phyloP scores from a whole-genome alignment of 768 basidiomycete species.

The Suillus plorans region DNA sequence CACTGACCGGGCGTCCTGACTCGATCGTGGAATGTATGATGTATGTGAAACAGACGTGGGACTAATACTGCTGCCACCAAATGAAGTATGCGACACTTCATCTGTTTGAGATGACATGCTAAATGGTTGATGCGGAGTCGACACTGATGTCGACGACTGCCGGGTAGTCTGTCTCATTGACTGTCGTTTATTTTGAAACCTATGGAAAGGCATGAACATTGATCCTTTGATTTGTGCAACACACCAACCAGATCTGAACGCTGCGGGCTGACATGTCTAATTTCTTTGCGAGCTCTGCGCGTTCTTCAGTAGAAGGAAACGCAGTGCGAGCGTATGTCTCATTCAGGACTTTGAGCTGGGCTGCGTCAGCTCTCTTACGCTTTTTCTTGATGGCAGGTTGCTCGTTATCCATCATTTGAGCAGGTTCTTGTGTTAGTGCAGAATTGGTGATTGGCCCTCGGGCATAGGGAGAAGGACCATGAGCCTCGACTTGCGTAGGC shows the following conservation, averaged over 20 bases:
- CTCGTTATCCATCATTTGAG: constrained; percentile 41
- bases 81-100: constrained; percentile 35
- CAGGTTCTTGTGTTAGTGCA: constrained; percentile 33
- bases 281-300: constrained; percentile 70
- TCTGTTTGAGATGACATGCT: constrained; percentile 36
- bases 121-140: constrained; percentile 51
- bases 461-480: constrained; percentile 51
- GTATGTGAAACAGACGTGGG: constrained; percentile 29
- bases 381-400: constrained; percentile 85
- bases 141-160: constrained; percentile 50
- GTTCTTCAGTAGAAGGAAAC: constrained; percentile 86
- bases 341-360: constrained; percentile 78
- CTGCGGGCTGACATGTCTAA: constrained; percentile 83
- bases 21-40: constrained; percentile 40
- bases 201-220: constrained; percentile 33
- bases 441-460: constrained; percentile 36
- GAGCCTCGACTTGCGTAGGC: constrained; percentile 39
- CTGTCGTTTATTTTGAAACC: constrained; percentile 89
- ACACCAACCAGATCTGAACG: constrained; percentile 79
- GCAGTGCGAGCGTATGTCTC: constrained; percentile 79
- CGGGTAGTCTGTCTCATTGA: constrained; percentile 78
- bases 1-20: constrained; percentile 39
- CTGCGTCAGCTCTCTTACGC: constrained; percentile 80
- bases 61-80: constrained; percentile 32
- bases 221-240: constrained; percentile 16